These are phyloP conservation scores for Pleurotus tuoliensis DNA, from an alignment of 768 basidiomycete species.

Conservation along the genomic window DNA sequence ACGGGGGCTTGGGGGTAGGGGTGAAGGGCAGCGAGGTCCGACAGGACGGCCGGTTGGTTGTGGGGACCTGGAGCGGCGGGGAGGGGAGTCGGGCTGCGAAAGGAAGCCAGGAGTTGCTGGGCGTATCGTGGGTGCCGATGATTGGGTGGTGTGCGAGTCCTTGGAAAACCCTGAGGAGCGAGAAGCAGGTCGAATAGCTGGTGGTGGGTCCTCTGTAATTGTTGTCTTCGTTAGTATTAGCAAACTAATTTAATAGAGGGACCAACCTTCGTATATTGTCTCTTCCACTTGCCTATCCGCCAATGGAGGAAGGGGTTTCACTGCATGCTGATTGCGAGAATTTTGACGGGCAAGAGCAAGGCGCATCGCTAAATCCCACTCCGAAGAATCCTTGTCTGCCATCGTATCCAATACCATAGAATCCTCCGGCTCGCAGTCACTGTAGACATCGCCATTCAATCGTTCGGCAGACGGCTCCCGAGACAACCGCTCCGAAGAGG, in stretches of 20 bases:
- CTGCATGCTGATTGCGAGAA: slow-evolving; percentile 69
- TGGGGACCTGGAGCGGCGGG: slow-evolving; percentile 37
- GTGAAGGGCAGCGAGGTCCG: slow-evolving; percentile 76
- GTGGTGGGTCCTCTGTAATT: slow-evolving; percentile 55
- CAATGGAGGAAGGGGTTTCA: slow-evolving; percentile 31
- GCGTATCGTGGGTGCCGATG: slow-evolving; percentile 44
- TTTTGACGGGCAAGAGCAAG: slow-evolving; percentile 83
- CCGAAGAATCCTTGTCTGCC: slow-evolving; percentile 56
- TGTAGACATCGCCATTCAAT: slow-evolving; percentile 20
- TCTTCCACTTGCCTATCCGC: slow-evolving; percentile 51
- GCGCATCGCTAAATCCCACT: slow-evolving; percentile 71
- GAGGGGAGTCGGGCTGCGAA: slow-evolving; percentile 24
- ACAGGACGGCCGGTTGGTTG: slow-evolving; percentile 57
- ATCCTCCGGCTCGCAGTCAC: slow-evolving; percentile 45
- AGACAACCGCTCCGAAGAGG: slow-evolving; percentile 30
- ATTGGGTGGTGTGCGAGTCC: slow-evolving; percentile 36
- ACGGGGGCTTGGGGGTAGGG: slow-evolving; percentile 48
- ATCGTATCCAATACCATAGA: slow-evolving; percentile 30
- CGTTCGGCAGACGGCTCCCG: slow-evolving; percentile 29
- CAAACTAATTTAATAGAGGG: slow-evolving; percentile 4
- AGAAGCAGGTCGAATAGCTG: slow-evolving; percentile 50
- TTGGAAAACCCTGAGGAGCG: slow-evolving; percentile 35
- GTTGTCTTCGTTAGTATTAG: slow-evolving; percentile 3
- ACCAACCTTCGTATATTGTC: slow-evolving; percentile 76
- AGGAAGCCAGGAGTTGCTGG: slow-evolving; percentile 35